These are phyloP conservation scores for Torulaspora pretoriensis DNA, from an alignment of 1,139 yeast genomes.

Conservation along the genomic window DNA sequence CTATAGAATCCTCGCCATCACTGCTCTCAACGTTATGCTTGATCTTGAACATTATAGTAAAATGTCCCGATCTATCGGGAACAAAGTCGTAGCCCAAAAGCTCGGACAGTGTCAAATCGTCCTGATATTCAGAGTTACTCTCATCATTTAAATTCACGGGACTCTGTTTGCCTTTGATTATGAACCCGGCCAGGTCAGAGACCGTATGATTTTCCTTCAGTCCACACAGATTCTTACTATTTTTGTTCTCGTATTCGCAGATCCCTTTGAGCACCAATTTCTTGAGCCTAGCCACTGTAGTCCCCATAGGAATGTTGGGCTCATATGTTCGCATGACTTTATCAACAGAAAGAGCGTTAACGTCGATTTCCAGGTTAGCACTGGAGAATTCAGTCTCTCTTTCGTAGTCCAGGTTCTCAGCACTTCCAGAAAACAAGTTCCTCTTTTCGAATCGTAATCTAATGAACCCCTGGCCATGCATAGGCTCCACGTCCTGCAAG, in stretches of 20 bases:
- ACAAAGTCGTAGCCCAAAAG: conserved; percentile 28
- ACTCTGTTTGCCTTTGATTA: conserved; percentile 24
- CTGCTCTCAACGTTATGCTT: conserved; percentile 21
- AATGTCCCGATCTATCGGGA: conserved; percentile 23
- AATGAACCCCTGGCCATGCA: conserved; percentile 14
- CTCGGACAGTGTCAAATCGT: conserved; percentile 22
- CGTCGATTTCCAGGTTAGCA: conserved; percentile 20
- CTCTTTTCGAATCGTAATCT: conserved; percentile 18
- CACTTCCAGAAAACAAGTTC: conserved; percentile 3
- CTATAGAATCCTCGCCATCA: conserved; percentile 13
- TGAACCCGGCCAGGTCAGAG: conserved; percentile 24
- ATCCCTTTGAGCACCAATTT: conserved; percentile 17
- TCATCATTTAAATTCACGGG: conserved; percentile 14
- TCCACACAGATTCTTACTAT: conserved; percentile 19
- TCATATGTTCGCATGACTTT: conserved; percentile 16
- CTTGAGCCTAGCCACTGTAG: conserved; percentile 19
- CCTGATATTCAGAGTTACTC: conserved; percentile 12
- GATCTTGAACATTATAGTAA: conserved; percentile 28
- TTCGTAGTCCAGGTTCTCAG: conserved; percentile 18
- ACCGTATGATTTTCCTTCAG: conserved; percentile 17
- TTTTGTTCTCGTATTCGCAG: conserved; percentile 20
- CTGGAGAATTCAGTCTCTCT: conserved; percentile 18
- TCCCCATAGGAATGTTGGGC: conserved; percentile 15
- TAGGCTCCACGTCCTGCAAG: conserved; percentile 18
- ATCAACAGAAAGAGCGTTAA: conserved; percentile 26